Percentiles rank a stretch among this genome's conserved stretches.
Conservation (phyloP, 2,329 filamentous ascomycete genomes). For the Verticillium klebahnii region DNA sequence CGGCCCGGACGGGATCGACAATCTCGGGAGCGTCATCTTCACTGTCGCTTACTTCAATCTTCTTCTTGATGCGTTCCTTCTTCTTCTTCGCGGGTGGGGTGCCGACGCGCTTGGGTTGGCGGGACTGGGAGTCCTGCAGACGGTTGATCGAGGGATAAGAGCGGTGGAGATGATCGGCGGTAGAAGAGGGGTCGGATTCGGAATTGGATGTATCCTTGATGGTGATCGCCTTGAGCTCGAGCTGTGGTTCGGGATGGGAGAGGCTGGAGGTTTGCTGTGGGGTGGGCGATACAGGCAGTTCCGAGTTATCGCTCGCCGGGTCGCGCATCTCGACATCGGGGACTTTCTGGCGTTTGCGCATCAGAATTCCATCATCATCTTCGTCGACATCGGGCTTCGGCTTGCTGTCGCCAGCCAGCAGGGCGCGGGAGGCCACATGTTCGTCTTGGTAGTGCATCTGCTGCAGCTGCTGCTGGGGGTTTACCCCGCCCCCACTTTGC, state of each 20-base stretch:
- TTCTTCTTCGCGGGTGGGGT: conserved; percentile 28
- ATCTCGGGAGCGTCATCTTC: conserved; percentile 30
- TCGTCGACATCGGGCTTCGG: conserved; percentile 19
- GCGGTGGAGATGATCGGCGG: conserved; percentile 19
- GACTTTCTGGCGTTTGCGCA: conserved; percentile 33
- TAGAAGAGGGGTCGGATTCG: conserved; percentile 12
- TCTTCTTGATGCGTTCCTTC: conserved; percentile 8
- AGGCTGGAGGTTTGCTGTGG: background rate
- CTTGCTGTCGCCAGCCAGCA: conserved; percentile 17
- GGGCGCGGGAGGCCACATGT: conserved; percentile 5
- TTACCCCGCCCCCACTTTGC: conserved; percentile 37
- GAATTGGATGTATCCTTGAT: conserved; percentile 16
- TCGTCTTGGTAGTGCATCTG: conserved; percentile 10
- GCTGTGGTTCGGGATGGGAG: background rate
- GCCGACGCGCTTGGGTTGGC: conserved; percentile 23
- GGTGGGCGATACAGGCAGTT: background rate
- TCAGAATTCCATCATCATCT: conserved; percentile 19
- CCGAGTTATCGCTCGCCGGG: conserved; percentile 6
- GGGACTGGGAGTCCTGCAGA: conserved; percentile 32
- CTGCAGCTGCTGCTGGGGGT: conserved; percentile 12
- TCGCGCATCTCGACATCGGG: conserved; percentile 26
- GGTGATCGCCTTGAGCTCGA: conserved; percentile 15
- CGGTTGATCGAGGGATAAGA: conserved; percentile 34
- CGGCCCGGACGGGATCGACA: conserved; percentile 50
- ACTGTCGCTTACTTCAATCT: conserved; percentile 14